phyloP scores from a whole-genome alignment of 1,284 basidiomycete species.

The Chondrostereum purpureum region DNA sequence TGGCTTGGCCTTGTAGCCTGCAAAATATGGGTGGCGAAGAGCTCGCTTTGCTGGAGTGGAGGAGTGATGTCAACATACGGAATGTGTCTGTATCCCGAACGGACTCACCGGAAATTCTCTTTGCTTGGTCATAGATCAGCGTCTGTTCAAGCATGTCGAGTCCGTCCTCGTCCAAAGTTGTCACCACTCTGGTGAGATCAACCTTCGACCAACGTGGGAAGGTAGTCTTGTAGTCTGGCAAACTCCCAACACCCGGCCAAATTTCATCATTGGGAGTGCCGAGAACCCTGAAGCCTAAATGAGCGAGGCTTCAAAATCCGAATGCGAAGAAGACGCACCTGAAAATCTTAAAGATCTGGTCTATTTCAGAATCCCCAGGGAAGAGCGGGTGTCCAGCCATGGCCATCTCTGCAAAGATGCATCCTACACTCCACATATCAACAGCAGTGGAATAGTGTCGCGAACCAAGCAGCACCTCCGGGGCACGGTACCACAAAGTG shows the following conservation, averaged over 20 bases:
- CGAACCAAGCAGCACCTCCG: slow-evolving; percentile 92
- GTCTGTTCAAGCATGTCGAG: slow-evolving; percentile 79
- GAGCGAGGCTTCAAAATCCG: neutral
- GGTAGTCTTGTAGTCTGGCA: slow-evolving; percentile 95
- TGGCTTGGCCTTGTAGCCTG: slow-evolving; percentile 34
- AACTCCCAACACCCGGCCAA: slow-evolving; percentile 86
- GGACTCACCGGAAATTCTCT: slow-evolving; percentile 83
- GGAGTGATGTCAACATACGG: slow-evolving; percentile 10
- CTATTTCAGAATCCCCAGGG: slow-evolving; percentile 98
- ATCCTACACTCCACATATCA: slow-evolving; percentile 98
- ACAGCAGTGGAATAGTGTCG: slow-evolving; percentile 95
- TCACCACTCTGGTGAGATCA: slow-evolving; percentile 63
- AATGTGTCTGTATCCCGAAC: neutral
- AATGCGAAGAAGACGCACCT: slow-evolving; percentile 43
- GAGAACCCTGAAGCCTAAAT: slow-evolving; percentile 52
- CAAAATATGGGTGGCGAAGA: slow-evolving; percentile 78
- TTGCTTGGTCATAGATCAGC: slow-evolving; percentile 89
- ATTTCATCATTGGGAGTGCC: slow-evolving; percentile 91
- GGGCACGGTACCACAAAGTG: slow-evolving; percentile 97
- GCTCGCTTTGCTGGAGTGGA: slow-evolving; percentile 92
- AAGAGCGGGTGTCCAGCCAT: slow-evolving; percentile 86
- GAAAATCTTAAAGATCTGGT: slow-evolving; percentile 99
- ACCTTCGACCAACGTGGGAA: slow-evolving; percentile 91
- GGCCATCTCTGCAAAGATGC: slow-evolving; percentile 92
- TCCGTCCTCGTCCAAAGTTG: slow-evolving; percentile 64